These are phyloP conservation scores for Aspergillus bridgeri DNA, from an alignment of 495 filamentous ascomycete species.

Conservation along the genomic window DNA sequence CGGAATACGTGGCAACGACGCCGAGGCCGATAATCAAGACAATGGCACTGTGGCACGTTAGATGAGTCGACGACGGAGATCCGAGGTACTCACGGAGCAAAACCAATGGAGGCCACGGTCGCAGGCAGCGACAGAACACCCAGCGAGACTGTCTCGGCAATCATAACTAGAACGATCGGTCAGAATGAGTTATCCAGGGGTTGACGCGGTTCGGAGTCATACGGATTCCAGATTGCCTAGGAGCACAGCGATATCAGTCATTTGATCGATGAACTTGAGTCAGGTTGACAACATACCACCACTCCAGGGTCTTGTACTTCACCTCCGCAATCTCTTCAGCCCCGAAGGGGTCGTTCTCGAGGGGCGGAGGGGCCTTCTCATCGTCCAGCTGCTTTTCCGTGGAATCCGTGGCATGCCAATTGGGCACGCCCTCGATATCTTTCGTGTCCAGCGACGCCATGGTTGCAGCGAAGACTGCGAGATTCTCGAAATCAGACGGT, in stretches of 20 bases:
- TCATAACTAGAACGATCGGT: constrained; percentile 35
- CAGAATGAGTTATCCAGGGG: background rate
- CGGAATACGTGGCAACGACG: constrained; percentile 62
- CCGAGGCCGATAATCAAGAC: constrained; percentile 61
- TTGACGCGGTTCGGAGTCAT: constrained; percentile 9
- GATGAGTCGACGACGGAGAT: background rate
- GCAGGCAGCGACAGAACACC: constrained; percentile 56
- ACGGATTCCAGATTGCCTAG: constrained; percentile 29
- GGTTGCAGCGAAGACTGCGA: background rate
- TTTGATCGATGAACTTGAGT: background rate
- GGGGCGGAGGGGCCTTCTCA: background rate
- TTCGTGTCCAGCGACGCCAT: constrained; percentile 3
- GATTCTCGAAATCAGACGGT: no score
- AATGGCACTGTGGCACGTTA: constrained; percentile 34
- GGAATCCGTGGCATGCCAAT: background rate
- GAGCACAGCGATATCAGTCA: background rate
- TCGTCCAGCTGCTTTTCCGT: background rate
- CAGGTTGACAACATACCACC: constrained; percentile 23
- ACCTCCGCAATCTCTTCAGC: constrained; percentile 25
- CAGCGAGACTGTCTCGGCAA: constrained; percentile 61
- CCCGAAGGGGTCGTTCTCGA: constrained; percentile 22
- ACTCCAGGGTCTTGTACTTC: constrained; percentile 27
- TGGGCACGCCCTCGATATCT: background rate
- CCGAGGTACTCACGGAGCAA: constrained; percentile 38
- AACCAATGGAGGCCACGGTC: constrained; percentile 53